Base-by-base conservation (phyloP, 345 rosid genomes). In the Linum lewisii region DNA sequence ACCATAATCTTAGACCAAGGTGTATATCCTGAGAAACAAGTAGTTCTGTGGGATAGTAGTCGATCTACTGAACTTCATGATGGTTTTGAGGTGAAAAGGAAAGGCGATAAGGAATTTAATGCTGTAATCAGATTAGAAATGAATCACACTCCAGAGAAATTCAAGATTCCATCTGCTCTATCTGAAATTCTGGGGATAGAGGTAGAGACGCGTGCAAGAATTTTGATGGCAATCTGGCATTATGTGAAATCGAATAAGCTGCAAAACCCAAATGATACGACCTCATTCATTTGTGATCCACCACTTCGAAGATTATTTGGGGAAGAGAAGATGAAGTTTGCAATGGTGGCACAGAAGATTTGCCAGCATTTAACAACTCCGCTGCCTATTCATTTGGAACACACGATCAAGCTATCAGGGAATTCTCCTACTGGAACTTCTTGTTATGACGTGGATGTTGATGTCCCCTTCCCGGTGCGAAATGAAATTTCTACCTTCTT, bases 71-170 rank as follows among this genome's bases (percentile, higher is more conserved):
- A 64, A 45, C 79, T 77, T 45, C 81, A 67, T 10, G 87, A 82
- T 58, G 87, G 84, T 44, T 79, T 82, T 68, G 87, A 82, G 77
- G 76, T 82, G 52, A 82, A 79, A 75, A 77, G 84, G 53, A 82
- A 79, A 70, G 87, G 87, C 32, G 69, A 75, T 61, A 77, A 79
- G 68, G 87, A 82, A 67, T 82, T 81, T 26, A 79, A 71, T 19
- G 84, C 79, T 38, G 69, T 72, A 58, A 77, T 82, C 23, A 75
- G 82, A 57, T 68, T 82, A 38, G 87, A 82, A 60, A 77, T 82
- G 79, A 79, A 82, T 71, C 66, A 77, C 60, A 50, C 60, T 21
- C 84, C 87, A 50, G 87, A 79, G 54, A 77, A 77, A 66, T 79
- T 69, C 75, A 82, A 68, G 68, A 77, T 82, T 59, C 77, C 87